phyloP scores from a whole-genome alignment of 148 eudicot genomes.

The Drosera capensis region DNA sequence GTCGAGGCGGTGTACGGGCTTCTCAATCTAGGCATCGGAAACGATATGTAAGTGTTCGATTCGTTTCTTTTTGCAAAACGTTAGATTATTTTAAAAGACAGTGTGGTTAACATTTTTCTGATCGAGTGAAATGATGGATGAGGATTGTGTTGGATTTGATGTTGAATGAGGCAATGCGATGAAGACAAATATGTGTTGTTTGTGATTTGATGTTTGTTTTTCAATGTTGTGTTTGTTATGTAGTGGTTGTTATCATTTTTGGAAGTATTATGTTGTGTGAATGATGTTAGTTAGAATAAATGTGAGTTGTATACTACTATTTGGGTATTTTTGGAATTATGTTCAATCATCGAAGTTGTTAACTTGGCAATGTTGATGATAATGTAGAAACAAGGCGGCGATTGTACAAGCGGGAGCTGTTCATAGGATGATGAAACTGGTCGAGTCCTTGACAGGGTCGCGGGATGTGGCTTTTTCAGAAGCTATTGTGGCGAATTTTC shows the following conservation, averaged over 20 bases:
- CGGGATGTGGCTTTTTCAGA: conserved; percentile 27
- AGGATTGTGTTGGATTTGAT: too few relatives aligned
- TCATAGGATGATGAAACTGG: conserved; percentile 74
- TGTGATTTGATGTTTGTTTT: too few relatives aligned
- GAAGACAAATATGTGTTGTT: too few relatives aligned
- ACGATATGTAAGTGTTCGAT: conserved; percentile 43
- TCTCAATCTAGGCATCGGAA: conserved; percentile 74
- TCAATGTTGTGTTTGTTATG: too few relatives aligned
- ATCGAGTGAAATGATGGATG: not conserved
- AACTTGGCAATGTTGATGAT: not conserved
- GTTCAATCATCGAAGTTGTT: not conserved
- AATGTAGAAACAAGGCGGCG: conserved; percentile 68
- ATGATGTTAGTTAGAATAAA: too few relatives aligned
- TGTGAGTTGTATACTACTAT: not conserved
- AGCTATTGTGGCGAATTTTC: conserved; percentile 83
- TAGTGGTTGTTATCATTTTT: too few relatives aligned
- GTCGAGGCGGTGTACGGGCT: conserved; percentile 68
- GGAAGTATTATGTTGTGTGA: too few relatives aligned
- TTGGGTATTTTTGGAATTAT: not conserved
- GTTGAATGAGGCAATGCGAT: too few relatives aligned
- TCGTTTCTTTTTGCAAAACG: conserved; percentile 3
- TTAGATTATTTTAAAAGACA: not conserved
- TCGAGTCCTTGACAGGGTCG: conserved; percentile 31
- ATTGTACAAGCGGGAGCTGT: conserved; percentile 86
- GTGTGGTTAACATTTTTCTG: not conserved